Percentiles rank a stretch among this genome's conserved stretches.
These are phyloP conservation scores for Cryptococcus amylolentus DNA, from an alignment of 1,284 basidiomycete species.

Conservation along the genomic window DNA sequence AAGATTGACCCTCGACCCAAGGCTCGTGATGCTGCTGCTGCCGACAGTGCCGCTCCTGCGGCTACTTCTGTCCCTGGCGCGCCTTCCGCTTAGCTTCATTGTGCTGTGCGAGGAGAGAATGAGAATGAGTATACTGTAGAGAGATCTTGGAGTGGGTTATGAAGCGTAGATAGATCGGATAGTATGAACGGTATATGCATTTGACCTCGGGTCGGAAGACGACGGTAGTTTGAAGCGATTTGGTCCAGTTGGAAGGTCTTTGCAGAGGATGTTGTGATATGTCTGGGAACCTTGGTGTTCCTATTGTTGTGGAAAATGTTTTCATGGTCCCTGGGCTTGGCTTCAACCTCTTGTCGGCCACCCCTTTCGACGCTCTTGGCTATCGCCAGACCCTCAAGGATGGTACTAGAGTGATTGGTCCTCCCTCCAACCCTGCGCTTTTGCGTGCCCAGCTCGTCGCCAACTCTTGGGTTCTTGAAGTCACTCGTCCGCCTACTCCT, in stretches of 20 bases:
- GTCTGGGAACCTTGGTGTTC: neutral
- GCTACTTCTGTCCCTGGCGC: neutral
- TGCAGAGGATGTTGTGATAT: too few species aligned
- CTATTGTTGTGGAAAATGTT: neutral
- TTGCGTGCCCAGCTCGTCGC: neutral
- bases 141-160: neutral
- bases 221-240: too few species aligned
- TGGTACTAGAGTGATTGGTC: neutral
- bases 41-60: neutral
- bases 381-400: neutral
- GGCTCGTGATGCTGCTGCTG: slow-evolving; percentile 4
- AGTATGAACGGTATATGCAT: neutral
- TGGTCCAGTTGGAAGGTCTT: too few species aligned
- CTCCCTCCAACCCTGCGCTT: neutral
- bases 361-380: neutral
- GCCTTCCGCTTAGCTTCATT: too few species aligned
- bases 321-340: slow-evolving; percentile 3
- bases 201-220: too few species aligned
- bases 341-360: slow-evolving; percentile 1
- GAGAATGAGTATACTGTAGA: neutral
- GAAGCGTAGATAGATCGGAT: too few species aligned
- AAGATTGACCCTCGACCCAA: slow-evolving; percentile 62
- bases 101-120: neutral
- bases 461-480: neutral
- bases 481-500: neutral